phyloP scores from a whole-genome alignment of 1,139 yeast genomes.

The Geotrichum australiense region DNA sequence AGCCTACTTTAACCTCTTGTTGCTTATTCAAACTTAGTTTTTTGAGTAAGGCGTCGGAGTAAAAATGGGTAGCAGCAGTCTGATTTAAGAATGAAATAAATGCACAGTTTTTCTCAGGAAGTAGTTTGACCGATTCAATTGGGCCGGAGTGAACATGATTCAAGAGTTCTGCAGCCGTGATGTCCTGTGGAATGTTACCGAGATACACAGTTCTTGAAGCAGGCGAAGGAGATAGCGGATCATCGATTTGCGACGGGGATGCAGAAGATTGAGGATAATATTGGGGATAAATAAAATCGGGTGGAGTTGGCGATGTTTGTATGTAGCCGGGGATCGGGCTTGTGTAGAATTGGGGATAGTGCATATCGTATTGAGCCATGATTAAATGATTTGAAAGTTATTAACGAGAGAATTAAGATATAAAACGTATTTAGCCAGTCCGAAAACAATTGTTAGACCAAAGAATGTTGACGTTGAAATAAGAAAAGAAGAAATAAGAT shows the following conservation, averaged over 20 bases:
- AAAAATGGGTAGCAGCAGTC: conserved; percentile 40
- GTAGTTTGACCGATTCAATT: conserved; percentile 58
- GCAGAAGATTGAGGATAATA: conserved; percentile 19
- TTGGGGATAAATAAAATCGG: conserved; percentile 21
- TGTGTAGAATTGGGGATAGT: conserved; percentile 53
- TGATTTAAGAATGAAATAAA: conserved; percentile 44
- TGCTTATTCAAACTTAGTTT: conserved; percentile 39
- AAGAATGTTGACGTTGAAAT: too few relatives aligned
- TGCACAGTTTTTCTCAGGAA: conserved; percentile 45
- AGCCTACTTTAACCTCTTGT: conserved; percentile 48
- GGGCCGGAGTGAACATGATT: conserved; percentile 91
- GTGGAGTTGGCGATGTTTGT: conserved; percentile 27
- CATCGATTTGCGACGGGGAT: conserved; percentile 20
- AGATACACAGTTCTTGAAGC: conserved; percentile 70
- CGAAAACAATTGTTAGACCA: too few relatives aligned
- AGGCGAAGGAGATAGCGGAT: conserved; percentile 14
- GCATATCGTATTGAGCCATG: conserved; percentile 34
- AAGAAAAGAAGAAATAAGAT: conserved; percentile 3
- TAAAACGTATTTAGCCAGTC: too few relatives aligned
- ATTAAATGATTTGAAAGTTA: not conserved
- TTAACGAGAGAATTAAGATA: not conserved
- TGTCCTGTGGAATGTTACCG: conserved; percentile 80
- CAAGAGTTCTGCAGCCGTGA: conserved; percentile 72
- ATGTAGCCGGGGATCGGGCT: conserved; percentile 42
- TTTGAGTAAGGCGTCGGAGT: conserved; percentile 46